Conservation (phyloP, 106 monocot genomes). For the Posidonia australis region DNA sequence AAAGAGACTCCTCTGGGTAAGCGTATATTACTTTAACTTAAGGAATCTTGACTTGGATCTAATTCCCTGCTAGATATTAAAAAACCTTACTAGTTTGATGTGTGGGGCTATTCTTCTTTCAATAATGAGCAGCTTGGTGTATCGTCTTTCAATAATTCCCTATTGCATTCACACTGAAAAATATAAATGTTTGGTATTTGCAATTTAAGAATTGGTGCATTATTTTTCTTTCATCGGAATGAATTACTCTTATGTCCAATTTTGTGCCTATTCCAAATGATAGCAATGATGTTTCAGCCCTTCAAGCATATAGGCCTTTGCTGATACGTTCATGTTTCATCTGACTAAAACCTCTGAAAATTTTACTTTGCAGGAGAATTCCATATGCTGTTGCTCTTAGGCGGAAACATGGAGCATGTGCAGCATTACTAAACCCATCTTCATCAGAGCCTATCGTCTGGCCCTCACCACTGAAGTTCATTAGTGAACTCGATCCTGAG, state of each 20-base stretch:
- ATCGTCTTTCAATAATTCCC: too few relatives aligned
- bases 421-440: constrained; percentile 77
- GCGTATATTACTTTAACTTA: background rate
- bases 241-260: too few relatives aligned
- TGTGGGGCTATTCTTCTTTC: too few relatives aligned
- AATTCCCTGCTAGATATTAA: too few relatives aligned
- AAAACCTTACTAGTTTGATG: too few relatives aligned
- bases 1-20: constrained; percentile 72
- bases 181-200: too few relatives aligned
- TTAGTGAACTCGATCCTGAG: constrained; percentile 65
- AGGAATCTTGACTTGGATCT: background rate
- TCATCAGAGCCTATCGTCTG: constrained; percentile 75
- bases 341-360: background rate
- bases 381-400: constrained; percentile 63
- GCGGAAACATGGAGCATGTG: constrained; percentile 49
- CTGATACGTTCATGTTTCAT: background rate
- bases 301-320: background rate
- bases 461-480: constrained; percentile 88
- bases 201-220: too few relatives aligned
- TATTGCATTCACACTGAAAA: too few relatives aligned
- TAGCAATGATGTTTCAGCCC: too few relatives aligned
- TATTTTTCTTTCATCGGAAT: too few relatives aligned
- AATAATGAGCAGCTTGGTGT: too few relatives aligned
- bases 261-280: too few relatives aligned
- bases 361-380: constrained; percentile 33